Percentiles rank a stretch among this genome's conserved stretches.
Evolutionary conservation across 2,329 filamentous ascomycete species (phyloP).

Genomic region (Exutisphaerella laricina): DNA sequence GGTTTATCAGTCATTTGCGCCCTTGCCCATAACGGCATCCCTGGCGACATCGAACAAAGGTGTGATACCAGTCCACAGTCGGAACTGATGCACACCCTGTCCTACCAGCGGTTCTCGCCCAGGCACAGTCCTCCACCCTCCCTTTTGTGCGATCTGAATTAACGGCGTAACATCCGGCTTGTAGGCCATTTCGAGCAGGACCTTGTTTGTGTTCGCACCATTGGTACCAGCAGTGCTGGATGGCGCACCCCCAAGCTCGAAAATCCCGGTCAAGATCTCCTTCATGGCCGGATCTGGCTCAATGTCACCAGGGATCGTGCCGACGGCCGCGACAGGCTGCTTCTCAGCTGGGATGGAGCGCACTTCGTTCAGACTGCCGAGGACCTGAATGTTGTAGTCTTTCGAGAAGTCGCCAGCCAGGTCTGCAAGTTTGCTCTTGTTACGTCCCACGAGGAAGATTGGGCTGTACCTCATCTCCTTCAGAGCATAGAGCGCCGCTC

Average conservation of each 20-base stretch:
- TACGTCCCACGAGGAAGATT: slow-evolving; percentile 81
- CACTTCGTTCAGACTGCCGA: slow-evolving; percentile 51
- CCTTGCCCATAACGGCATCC: slow-evolving; percentile 38
- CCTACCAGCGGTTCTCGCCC: slow-evolving; percentile 84
- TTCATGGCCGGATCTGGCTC: slow-evolving; percentile 70
- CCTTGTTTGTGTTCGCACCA: slow-evolving; percentile 42
- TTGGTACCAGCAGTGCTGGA: slow-evolving; percentile 29
- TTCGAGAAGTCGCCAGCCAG: slow-evolving; percentile 68
- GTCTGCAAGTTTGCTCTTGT: slow-evolving; percentile 58
- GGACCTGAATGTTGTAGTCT: slow-evolving; percentile 63
- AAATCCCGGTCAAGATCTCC: slow-evolving; percentile 55
- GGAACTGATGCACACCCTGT: slow-evolving; percentile 71
- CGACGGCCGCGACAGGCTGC: slow-evolving; percentile 68
- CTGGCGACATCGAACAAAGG: slow-evolving; percentile 67
- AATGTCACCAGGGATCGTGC: slow-evolving; percentile 83
- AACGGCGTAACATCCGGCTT: slow-evolving; percentile 77
- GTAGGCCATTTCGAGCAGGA: slow-evolving; percentile 94
- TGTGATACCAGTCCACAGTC: slow-evolving; percentile 76
- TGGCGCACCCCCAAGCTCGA: slow-evolving; percentile 45
- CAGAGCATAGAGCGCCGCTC: slow-evolving; percentile 84
- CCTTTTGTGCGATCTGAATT: slow-evolving; percentile 74
- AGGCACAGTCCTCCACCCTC: slow-evolving; percentile 73
- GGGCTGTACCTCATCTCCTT: slow-evolving; percentile 76
- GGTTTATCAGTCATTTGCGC: neutral
- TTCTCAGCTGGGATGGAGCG: slow-evolving; percentile 43